Percentiles rank a stretch among this genome's conserved stretches.
Conservation (phyloP, 805 yeast genomes). For the Wickerhamiella brachini region DNA sequence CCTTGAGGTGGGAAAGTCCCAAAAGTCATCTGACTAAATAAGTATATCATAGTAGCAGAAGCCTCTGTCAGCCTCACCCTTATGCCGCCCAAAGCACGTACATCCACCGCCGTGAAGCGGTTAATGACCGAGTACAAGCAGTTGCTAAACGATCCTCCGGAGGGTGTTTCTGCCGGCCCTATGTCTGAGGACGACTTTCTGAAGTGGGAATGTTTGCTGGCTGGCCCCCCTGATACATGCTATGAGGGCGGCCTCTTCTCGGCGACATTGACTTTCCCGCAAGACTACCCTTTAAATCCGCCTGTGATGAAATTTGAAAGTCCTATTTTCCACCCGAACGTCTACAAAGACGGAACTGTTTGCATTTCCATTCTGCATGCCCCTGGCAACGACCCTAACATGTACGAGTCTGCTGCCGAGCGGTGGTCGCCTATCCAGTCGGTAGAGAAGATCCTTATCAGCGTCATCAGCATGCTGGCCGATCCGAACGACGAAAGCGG, state of each 20-base stretch:
- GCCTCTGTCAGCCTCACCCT: neutral
- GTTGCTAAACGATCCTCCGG: conserved; percentile 74
- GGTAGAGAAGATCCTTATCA: conserved; percentile 85
- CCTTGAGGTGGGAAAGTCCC: neutral
- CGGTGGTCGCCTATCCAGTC: conserved; percentile 98
- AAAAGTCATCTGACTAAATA: neutral
- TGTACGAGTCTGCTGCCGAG: conserved; percentile 90
- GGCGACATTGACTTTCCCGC: conserved; percentile 57
- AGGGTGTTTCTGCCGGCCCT: conserved; percentile 93
- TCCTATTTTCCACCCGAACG: conserved; percentile 80
- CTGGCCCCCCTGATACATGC: conserved; percentile 74
- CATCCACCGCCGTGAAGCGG: conserved; percentile 69
- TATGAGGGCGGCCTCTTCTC: conserved; percentile 83
- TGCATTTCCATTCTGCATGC: conserved; percentile 92
- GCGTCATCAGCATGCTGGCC: conserved; percentile 92
- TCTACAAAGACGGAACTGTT: conserved; percentile 88
- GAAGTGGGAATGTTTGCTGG: conserved; percentile 71
- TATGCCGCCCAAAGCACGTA: neutral
- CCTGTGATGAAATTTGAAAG: conserved; percentile 66
- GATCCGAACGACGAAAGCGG: conserved; percentile 93
- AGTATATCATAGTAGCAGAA: no score
- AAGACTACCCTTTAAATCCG: conserved; percentile 72
- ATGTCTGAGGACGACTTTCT: conserved; percentile 57
- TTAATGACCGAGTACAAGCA: conserved; percentile 83
- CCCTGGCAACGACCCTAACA: conserved; percentile 94